Conservation (phyloP, 768 basidiomycete genomes). For the Hericium rajendrae region DNA sequence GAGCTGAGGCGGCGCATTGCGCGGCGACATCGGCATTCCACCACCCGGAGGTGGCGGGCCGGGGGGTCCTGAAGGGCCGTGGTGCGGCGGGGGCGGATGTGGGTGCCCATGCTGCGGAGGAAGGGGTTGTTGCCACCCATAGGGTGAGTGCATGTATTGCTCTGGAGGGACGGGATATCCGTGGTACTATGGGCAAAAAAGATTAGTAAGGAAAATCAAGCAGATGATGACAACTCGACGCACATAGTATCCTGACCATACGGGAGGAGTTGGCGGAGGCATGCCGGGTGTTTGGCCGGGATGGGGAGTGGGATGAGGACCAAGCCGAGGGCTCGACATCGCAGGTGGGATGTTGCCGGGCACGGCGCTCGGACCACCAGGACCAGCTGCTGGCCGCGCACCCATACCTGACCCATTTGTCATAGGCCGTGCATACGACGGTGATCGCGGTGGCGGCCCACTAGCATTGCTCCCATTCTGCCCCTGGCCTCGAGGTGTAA, state of each 20-base stretch:
- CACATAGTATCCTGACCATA: conserved; percentile 53
- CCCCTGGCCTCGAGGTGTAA: conserved; percentile 7
- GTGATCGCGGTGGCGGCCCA: conserved; percentile 45
- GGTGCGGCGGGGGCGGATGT: conserved; percentile 34
- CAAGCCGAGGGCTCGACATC: conserved; percentile 62
- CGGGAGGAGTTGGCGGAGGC: conserved; percentile 33
- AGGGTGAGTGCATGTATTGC: no score
- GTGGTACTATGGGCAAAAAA: not conserved
- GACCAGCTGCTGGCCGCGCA: conserved; percentile 34
- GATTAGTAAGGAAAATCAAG: not conserved
- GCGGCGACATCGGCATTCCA: conserved; percentile 60
- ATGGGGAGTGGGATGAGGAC: conserved; percentile 46
- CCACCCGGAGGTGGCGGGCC: conserved; percentile 37
- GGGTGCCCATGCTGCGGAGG: no score
- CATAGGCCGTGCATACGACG: conserved; percentile 49
- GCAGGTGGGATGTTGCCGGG: conserved; percentile 26
- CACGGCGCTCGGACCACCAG: conserved; percentile 27
- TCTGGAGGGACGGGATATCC: no score
- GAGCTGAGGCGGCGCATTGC: conserved; percentile 42
- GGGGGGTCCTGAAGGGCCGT: conserved; percentile 20
- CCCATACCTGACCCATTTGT: conserved; percentile 44
- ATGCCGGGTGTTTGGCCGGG: conserved; percentile 42
- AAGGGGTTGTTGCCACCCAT: no score
- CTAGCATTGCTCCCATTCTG: conserved; percentile 10
- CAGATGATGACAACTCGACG: no score